These are phyloP conservation scores for Ilyonectria sp. DNA, from an alignment of 2,329 filamentous ascomycete genomes.

Conservation along the genomic window DNA sequence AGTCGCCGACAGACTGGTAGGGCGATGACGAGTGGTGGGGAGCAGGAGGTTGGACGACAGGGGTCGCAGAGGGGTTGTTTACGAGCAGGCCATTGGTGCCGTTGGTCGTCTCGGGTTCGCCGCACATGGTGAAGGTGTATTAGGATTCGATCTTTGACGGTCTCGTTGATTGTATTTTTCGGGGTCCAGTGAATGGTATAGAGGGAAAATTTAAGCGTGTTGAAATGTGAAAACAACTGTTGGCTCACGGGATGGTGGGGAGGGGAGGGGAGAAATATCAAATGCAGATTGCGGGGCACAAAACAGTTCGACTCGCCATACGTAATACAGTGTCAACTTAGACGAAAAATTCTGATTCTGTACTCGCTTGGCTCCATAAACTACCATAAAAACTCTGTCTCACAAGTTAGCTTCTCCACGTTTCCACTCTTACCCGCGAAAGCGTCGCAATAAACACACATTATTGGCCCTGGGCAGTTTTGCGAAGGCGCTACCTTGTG, in stretches of 20 bases:
- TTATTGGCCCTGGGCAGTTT: no score
- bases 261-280: background rate
- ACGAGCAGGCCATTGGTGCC: background rate
- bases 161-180: conserved; percentile 10
- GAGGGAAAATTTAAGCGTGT: background rate
- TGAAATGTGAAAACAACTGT: no score
- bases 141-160: conserved; percentile 4
- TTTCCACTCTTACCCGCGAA: no score
- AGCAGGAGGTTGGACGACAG: background rate
- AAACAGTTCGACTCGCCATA: background rate
- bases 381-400: no score
- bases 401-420: no score
- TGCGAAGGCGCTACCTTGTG: no score
- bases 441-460: no score
- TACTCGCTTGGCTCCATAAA: background rate
- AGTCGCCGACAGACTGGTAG: conserved; percentile 35
- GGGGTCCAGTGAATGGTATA: conserved; percentile 2
- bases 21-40: conserved; percentile 6
- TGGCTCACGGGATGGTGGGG: background rate
- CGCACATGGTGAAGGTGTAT: conserved; percentile 3
- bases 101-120: background rate
- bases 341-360: background rate
- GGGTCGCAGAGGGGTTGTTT: conserved; percentile 2
- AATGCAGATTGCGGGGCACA: background rate
- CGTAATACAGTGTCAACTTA: background rate